Evolutionary conservation across 768 basidiomycete species (phyloP).

Genomic region (Mycena albidolilacea): DNA sequence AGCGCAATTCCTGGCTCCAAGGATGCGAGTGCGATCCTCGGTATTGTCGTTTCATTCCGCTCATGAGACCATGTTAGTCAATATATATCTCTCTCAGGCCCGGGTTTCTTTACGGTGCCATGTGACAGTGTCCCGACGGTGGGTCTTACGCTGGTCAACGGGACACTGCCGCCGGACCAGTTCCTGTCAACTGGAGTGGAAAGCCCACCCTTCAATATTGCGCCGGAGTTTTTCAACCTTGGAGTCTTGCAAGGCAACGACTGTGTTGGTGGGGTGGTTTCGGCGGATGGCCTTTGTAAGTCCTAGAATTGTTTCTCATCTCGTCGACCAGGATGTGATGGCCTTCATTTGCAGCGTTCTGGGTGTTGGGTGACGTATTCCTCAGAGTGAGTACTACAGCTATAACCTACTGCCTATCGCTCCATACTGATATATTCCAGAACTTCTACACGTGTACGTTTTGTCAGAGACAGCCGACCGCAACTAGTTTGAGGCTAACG

Average conservation of each 20-base stretch:
- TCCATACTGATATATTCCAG: slow-evolving; percentile 22
- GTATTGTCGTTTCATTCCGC: too few species aligned
- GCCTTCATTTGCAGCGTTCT: slow-evolving; percentile 33
- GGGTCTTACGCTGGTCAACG: slow-evolving; percentile 22
- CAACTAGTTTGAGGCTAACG: slow-evolving; percentile 10
- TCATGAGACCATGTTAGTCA: too few species aligned
- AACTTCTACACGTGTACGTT: slow-evolving; percentile 35
- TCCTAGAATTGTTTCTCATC: neutral
- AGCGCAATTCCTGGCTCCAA: slow-evolving; percentile 49
- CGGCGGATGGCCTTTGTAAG: slow-evolving; percentile 24
- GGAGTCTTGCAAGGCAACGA: slow-evolving; percentile 33
- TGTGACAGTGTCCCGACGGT: slow-evolving; percentile 31
- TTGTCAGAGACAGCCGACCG: neutral
- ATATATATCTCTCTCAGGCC: too few species aligned
- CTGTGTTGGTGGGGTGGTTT: slow-evolving; percentile 32
- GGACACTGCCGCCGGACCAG: too few species aligned
- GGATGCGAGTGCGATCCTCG: too few species aligned
- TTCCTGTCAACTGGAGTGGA: too few species aligned
- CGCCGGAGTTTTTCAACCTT: slow-evolving; percentile 33
- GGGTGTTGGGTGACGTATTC: slow-evolving; percentile 36
- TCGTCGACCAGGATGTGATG: too few species aligned
- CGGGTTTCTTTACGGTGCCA: slow-evolving; percentile 49
- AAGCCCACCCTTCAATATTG: slow-evolving; percentile 34
- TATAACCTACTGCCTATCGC: neutral
- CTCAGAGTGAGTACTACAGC: slow-evolving; percentile 27